A percentile compares a stretch with the other conserved stretches of the same genome.
Evolutionary conservation across 768 basidiomycete genomes (phyloP).

Genomic region (Leccinum longicurvipes): DNA sequence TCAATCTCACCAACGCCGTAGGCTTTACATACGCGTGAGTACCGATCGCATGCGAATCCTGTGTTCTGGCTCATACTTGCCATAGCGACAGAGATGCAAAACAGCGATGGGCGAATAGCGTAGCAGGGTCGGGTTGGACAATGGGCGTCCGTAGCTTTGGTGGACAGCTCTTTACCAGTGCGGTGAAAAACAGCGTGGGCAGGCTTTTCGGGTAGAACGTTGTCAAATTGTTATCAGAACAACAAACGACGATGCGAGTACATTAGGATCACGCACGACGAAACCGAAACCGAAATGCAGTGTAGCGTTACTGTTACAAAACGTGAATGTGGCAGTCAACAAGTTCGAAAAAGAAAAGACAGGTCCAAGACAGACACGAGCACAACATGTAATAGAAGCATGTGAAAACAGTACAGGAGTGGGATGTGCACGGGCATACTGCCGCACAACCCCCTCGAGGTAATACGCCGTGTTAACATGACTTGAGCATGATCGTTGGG

Average conservation of each 20-base stretch:
- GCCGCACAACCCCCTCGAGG: conserved; percentile 10
- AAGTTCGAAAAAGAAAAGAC: conserved; percentile 3
- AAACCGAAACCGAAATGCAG: background rate
- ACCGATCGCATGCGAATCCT: conserved; percentile 2
- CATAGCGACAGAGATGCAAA: conserved; percentile 88
- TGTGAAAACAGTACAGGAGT: conserved; percentile 16
- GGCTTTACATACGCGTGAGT: conserved; percentile 94
- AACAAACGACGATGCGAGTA: conserved; percentile 14
- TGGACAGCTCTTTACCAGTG: conserved; percentile 77
- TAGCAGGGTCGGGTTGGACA: conserved; percentile 68
- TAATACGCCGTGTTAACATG: conserved; percentile 7
- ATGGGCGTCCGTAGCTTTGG: conserved; percentile 79
- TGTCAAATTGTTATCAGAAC: background rate
- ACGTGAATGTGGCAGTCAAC: conserved; percentile 19
- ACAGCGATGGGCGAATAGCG: conserved; percentile 79
- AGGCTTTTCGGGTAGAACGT: conserved; percentile 58
- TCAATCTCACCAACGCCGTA: conserved; percentile 93
- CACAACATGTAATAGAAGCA: conserved; percentile 22
- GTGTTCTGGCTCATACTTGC: conserved; percentile 10
- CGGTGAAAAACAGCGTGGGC: conserved; percentile 79
- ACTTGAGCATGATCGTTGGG: conserved; percentile 9
- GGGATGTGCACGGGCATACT: conserved; percentile 12
- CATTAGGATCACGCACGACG: conserved; percentile 5
- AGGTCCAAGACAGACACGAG: conserved; percentile 26
- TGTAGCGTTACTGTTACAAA: conserved; percentile 31